Conservation (phyloP, 139 green algal species). For the Chlamydomonas sp. region DNA sequence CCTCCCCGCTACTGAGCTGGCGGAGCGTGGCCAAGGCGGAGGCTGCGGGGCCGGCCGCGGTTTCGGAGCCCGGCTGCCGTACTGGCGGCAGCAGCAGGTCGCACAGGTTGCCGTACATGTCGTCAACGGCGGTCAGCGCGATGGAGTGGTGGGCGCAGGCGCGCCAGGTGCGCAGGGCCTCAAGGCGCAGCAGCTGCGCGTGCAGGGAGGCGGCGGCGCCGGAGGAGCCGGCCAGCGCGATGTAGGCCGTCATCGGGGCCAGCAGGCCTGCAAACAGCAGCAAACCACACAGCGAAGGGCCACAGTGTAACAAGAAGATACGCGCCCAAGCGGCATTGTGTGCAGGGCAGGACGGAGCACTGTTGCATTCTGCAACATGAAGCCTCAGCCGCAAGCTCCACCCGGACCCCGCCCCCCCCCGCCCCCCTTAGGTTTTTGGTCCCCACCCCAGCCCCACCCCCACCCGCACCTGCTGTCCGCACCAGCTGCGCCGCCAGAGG, state of each 20-base stretch:
- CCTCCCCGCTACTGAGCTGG: constrained; percentile 42
- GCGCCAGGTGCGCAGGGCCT: constrained; percentile 66
- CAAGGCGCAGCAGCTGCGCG: constrained; percentile 38
- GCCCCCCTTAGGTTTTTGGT: neutral
- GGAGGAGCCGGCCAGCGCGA: constrained; percentile 16
- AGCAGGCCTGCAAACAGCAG: constrained; percentile 20
- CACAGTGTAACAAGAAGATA: neutral
- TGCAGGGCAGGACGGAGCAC: neutral
- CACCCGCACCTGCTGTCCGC: constrained; percentile 43
- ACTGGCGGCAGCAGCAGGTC: constrained; percentile 36
- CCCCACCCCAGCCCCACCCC: neutral
- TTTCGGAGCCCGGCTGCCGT: neutral
- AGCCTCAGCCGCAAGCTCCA: neutral
- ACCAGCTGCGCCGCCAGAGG: constrained; percentile 47
- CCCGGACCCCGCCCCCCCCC: too few species aligned
- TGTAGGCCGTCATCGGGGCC: constrained; percentile 28
- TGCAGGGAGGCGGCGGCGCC: constrained; percentile 1
- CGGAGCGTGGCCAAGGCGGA: constrained; percentile 1
- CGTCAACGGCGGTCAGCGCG: constrained; percentile 46
- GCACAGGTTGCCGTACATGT: constrained; percentile 48
- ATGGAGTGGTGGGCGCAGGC: constrained; percentile 57
- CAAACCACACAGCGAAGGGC: neutral
- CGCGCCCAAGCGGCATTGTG: neutral
- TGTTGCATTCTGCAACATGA: neutral
- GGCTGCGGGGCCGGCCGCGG: neutral